Percentiles rank a stretch among this genome's conserved stretches.
Evolutionary conservation across 2,329 filamentous ascomycete species (phyloP).

Genomic region (Waltergamsia citrina): DNA sequence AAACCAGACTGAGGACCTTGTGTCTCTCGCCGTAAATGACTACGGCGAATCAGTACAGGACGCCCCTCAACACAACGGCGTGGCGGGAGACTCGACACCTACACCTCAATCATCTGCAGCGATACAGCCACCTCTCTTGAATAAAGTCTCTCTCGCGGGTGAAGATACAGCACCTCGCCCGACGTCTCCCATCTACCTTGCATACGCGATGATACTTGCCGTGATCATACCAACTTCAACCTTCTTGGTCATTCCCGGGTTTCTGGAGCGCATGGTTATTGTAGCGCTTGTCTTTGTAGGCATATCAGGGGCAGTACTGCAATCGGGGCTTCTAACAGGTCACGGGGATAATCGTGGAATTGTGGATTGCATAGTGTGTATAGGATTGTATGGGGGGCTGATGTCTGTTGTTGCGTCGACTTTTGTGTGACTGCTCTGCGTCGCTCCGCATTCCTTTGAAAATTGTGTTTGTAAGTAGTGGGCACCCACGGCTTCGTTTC

Average conservation of each 20-base stretch:
- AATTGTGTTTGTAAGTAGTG: too few species aligned
- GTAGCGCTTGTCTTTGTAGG: conserved; percentile 41
- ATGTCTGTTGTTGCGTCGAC: conserved; percentile 1
- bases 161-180: not conserved
- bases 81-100: not conserved
- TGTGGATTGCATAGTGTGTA: conserved; percentile 1
- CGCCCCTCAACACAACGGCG: too few species aligned
- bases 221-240: conserved; percentile 48
- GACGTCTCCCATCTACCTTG: conserved; percentile 4
- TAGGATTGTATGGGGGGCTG: conserved; percentile 1
- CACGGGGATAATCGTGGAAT: not conserved
- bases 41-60: not conserved
- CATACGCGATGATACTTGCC: conserved; percentile 12
- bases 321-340: conserved; percentile 12
- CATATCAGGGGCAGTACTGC: conserved; percentile 20
- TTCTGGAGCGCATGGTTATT: conserved; percentile 47
- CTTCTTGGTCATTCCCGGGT: conserved; percentile 47
- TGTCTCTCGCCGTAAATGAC: conserved; percentile 19
- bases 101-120: not conserved
- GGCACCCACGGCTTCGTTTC: too few species aligned
- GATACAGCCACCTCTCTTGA: not conserved
- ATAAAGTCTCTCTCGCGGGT: too few species aligned
- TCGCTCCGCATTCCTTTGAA: too few species aligned
- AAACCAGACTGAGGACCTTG: conserved; percentile 41
- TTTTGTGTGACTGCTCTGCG: too few species aligned